phyloP scores from a whole-genome alignment of 2,329 filamentous ascomycete species.

The Lachnellula subtilissima region DNA sequence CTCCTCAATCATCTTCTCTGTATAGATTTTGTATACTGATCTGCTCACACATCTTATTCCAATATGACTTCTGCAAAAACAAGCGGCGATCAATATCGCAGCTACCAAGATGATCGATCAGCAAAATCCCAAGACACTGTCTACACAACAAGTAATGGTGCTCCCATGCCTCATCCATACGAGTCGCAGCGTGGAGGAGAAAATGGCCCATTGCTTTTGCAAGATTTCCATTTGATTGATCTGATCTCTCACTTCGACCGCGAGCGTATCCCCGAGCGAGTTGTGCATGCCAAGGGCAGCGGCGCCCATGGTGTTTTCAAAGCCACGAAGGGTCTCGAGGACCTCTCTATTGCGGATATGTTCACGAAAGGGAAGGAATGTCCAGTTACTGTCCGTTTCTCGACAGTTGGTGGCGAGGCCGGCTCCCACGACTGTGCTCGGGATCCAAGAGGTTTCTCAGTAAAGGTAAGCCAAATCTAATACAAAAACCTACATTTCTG shows the following conservation, averaged over 20 bases:
- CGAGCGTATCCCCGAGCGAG: slow-evolving; percentile 57
- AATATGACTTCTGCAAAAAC: slow-evolving; percentile 29
- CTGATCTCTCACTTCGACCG: slow-evolving; percentile 56
- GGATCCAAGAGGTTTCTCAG: slow-evolving; percentile 66
- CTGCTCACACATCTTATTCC: background rate
- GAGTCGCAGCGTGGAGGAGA: slow-evolving; percentile 40
- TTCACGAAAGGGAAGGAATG: slow-evolving; percentile 64
- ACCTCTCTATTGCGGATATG: slow-evolving; percentile 48
- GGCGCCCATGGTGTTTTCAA: slow-evolving; percentile 53
- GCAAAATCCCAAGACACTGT: slow-evolving; percentile 37
- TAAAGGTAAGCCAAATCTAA: slow-evolving; percentile 41
- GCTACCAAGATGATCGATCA: slow-evolving; percentile 39
- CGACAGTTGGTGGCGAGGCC: slow-evolving; percentile 69
- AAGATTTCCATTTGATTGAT: slow-evolving; percentile 59
- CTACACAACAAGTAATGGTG: slow-evolving; percentile 41
- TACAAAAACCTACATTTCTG: no score
- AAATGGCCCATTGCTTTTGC: slow-evolving; percentile 52
- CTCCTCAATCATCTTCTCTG: background rate
- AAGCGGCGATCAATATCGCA: slow-evolving; percentile 34
- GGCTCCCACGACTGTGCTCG: slow-evolving; percentile 67
- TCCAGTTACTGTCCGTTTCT: slow-evolving; percentile 63
- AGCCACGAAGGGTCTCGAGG: slow-evolving; percentile 45
- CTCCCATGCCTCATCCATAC: slow-evolving; percentile 52
- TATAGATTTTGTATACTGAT: background rate
- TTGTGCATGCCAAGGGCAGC: slow-evolving; percentile 56